A percentile compares a stretch with the other conserved stretches of the same genome.
Evolutionary conservation across 2,329 filamentous ascomycete species (phyloP).

Genomic region (Xylaria sp.): DNA sequence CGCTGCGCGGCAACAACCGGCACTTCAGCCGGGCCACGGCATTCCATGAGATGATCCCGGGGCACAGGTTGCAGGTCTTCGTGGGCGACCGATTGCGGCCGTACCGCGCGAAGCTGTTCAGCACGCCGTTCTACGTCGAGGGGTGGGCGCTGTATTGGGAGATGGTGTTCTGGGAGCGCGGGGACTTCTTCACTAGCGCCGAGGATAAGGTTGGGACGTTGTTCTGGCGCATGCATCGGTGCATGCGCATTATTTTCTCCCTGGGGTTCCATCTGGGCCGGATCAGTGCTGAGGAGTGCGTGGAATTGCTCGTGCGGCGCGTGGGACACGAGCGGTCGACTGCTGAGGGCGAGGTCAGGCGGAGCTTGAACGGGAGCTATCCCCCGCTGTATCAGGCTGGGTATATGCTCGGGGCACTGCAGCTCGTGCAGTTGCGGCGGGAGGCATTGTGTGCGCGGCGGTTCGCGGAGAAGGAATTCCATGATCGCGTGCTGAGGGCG

Average conservation of each 20-base stretch:
- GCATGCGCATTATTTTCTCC: constrained; percentile 63
- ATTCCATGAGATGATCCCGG: constrained; percentile 67
- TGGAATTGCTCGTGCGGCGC: constrained; percentile 60
- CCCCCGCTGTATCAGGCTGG: constrained; percentile 63
- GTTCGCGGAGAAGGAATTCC: constrained; percentile 59
- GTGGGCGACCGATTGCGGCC: constrained; percentile 52
- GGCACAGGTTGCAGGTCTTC: constrained; percentile 61
- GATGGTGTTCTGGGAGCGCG: constrained; percentile 60
- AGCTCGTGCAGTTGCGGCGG: constrained; percentile 56
- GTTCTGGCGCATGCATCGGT: constrained; percentile 69
- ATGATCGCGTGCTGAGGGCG: constrained; percentile 57
- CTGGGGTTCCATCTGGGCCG: constrained; percentile 62
- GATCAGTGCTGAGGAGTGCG: constrained; percentile 59
- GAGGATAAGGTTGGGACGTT: constrained; percentile 62
- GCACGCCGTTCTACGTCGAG: constrained; percentile 64
- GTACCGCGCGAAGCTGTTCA: constrained; percentile 56
- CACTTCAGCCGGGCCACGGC: constrained; percentile 64
- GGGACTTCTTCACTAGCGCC: constrained; percentile 55
- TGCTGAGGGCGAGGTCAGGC: constrained; percentile 64
- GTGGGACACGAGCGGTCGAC: constrained; percentile 65
- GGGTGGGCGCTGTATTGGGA: constrained; percentile 70
- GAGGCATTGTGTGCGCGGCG: constrained; percentile 49
- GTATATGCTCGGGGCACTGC: constrained; percentile 65
- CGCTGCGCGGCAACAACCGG: constrained; percentile 63
- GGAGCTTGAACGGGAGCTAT: constrained; percentile 62